phyloP scores from a whole-genome alignment of 176 grass and related monocot genomes.

The Saccharum spontaneum region DNA sequence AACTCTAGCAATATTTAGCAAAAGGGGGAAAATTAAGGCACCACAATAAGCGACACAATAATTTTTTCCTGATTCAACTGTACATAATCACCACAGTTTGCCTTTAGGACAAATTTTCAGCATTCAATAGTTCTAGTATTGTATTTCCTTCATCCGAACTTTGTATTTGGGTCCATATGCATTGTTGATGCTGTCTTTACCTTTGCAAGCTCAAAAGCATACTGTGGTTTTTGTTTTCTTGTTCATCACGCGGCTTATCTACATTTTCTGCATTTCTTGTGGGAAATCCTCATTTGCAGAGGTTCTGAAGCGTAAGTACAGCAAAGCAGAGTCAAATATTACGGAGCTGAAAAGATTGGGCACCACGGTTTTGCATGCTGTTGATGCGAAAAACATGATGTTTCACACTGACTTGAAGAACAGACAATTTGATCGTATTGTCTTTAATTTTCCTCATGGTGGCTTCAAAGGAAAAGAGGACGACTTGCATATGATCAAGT shows the following conservation, averaged over 20 bases:
- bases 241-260: background rate
- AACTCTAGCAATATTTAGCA: background rate
- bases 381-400: constrained; percentile 46
- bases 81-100: background rate
- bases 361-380: constrained; percentile 33
- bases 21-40: background rate
- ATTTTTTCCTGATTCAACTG: background rate
- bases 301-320: constrained; percentile 30
- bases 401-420: constrained; percentile 36
- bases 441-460: constrained; percentile 72
- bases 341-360: constrained; percentile 38
- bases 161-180: background rate
- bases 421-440: constrained; percentile 49
- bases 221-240: background rate
- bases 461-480: constrained; percentile 51
- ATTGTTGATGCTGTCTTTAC: constrained; percentile 2
- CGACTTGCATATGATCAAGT: constrained; percentile 40
- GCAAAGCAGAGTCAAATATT: constrained; percentile 53
- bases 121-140: background rate
- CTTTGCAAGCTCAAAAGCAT: background rate
- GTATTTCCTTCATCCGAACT: background rate
- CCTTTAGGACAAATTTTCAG: background rate
- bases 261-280: background rate
- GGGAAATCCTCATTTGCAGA: constrained; percentile 27
- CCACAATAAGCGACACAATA: background rate